phyloP scores from a whole-genome alignment of 2,329 filamentous ascomycete genomes.

The Arthrobotrys conoides region DNA sequence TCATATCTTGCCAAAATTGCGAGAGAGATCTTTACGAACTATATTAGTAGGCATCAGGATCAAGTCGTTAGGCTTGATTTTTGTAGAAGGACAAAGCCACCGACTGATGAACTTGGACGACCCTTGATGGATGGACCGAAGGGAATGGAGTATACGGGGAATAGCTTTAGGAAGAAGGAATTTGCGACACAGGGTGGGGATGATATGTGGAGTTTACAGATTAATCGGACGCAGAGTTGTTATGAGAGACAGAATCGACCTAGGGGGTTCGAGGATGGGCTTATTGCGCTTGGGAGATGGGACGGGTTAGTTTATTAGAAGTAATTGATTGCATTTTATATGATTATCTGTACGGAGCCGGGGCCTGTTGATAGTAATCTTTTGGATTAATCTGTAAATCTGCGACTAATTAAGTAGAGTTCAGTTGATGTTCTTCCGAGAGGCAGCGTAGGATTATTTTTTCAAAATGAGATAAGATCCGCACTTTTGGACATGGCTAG shows the following conservation, averaged over 20 bases:
- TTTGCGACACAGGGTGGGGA: constrained; percentile 45
- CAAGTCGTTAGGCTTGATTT: constrained; percentile 35
- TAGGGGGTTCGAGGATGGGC: constrained; percentile 31
- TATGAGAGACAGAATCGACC: constrained; percentile 29
- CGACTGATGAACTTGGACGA: not conserved
- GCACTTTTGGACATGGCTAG: not conserved
- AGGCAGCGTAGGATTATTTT: not conserved
- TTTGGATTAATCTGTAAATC: not conserved
- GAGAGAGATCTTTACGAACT: constrained; percentile 33
- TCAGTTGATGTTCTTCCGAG: not conserved
- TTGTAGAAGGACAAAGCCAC: constrained; percentile 26
- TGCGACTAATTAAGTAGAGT: not conserved
- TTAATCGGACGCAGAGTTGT: constrained; percentile 35
- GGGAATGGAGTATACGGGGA: constrained; percentile 46
- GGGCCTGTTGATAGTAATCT: not conserved
- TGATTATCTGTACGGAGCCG: no score
- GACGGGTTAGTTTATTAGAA: constrained; percentile 3
- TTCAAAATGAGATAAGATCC: not conserved
- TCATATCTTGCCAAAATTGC: constrained; percentile 38
- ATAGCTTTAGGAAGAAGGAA: constrained; percentile 48
- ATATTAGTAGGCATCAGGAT: constrained; percentile 46
- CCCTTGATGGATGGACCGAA: constrained; percentile 31
- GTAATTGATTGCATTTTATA: no score
- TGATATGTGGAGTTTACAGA: constrained; percentile 52
- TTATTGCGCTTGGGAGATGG: constrained; percentile 23